Conservation (phyloP, 2,329 filamentous ascomycete genomes). For the Aspergillus sp. region DNA sequence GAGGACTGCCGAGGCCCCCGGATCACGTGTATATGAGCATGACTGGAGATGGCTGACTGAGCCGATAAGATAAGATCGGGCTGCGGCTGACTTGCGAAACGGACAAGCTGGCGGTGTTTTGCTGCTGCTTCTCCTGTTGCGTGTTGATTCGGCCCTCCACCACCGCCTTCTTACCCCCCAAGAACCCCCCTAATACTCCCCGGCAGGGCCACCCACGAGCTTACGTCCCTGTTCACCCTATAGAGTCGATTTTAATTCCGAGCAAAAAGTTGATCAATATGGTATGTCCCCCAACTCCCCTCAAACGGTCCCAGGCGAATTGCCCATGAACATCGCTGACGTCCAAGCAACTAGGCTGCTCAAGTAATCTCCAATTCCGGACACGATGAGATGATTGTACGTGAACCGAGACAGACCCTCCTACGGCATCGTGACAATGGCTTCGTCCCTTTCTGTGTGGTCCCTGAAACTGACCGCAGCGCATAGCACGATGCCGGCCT, state of each 20-base stretch:
- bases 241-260: not conserved
- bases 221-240: not conserved
- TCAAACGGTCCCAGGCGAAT: not conserved
- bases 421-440: not conserved
- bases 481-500: conserved; percentile 90
- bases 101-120: conserved; percentile 31
- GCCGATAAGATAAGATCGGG: conserved; percentile 34
- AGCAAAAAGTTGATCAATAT: conserved; percentile 9
- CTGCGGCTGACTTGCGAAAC: conserved; percentile 21
- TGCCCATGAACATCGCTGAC: conserved; percentile 16
- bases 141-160: conserved; percentile 11
- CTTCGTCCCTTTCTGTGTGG: conserved; percentile 5
- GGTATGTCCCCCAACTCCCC: conserved; percentile 9
- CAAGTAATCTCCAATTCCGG: conserved; percentile 82
- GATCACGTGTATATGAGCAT: conserved; percentile 23
- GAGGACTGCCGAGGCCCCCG: conserved; percentile 22
- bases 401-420: conserved; percentile 33
- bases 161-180: conserved; percentile 4
- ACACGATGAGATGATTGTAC: conserved; percentile 99
- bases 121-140: conserved; percentile 15
- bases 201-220: not conserved
- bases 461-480: conserved; percentile 3
- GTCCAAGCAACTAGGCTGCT: conserved; percentile 44
- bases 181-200: not conserved
- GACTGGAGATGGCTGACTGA: conserved; percentile 18